Base-by-base conservation (phyloP, 768 basidiomycete species). In the Tephrocybe rancida region DNA sequence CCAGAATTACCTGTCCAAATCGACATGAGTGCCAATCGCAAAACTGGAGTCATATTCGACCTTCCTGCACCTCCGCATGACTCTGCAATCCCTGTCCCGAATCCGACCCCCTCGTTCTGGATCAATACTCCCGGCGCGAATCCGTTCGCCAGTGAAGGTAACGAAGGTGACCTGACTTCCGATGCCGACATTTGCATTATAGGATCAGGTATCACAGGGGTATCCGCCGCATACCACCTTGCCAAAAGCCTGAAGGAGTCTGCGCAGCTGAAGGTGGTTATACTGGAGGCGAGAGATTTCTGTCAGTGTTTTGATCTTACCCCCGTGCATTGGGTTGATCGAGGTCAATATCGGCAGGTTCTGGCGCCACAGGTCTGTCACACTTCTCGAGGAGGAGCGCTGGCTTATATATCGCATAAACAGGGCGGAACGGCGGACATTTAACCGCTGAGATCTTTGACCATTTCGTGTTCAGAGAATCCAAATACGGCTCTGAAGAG, bases 211-310 rank as follows among this genome's bases (percentile, higher is more conserved):
- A 86, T 92, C 32, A 88, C 90, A 1, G 91, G 91, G 13, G 78
- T 88, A 7, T 82, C 84, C 18, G 77, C 83, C 3, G 88, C 89
- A 6, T 92, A 89, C 66, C 88, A 92, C 63, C 72, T 94, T 30
- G 73, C 83, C 2, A 72, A 75, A 46, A 57, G 60, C 8, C 44
- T 67, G 38, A 39, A 53, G 27, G 35, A 37, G n/a, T 47, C 11
- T 1, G 26, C 54, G 8, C 35, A 37, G 41, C 11, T 19, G 27
- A 53, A n/a, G 49, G 46, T 19, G 44, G 83, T 86, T 16, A 73
- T 95, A 13, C 67, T 97, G 9, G 94, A 96, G 64, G 95, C 92
- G 3, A 74, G 95, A 60, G 87, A 92, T 62, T 88, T 95, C 68
- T 90, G 93, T 92, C 19, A 71, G 90, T 75, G 35, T 37, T 11